Percentiles rank a stretch among this genome's conserved stretches.
These are phyloP conservation scores for Alnus rubra DNA, from an alignment of 306 rosid genomes.

Conservation along the genomic window DNA sequence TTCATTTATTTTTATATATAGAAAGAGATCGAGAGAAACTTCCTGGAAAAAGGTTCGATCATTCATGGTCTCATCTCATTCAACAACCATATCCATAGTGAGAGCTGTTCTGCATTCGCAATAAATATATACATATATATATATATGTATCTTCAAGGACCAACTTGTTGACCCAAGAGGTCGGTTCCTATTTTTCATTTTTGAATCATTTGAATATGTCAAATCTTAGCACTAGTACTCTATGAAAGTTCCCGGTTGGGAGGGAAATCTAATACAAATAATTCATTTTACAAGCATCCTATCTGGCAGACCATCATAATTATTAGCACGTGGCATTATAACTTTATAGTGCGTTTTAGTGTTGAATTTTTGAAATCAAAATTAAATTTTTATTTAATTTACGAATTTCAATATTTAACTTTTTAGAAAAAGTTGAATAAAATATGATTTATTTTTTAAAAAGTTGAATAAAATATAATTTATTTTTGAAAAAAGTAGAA, in stretches of 20 bases:
- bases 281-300: neutral
- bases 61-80: neutral
- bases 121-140: neutral
- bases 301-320: neutral
- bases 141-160: neutral
- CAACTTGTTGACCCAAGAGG: neutral
- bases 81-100: neutral
- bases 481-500: too few species aligned
- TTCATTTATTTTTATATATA: neutral
- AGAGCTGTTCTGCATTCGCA: neutral
- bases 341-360: too few species aligned
- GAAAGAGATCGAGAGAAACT: constrained; percentile 26
- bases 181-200: neutral
- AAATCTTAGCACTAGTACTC: neutral
- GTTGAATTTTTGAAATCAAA: too few species aligned
- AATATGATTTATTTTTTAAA: too few species aligned
- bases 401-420: too few species aligned
- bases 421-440: too few species aligned
- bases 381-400: too few species aligned
- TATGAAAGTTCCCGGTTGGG: neutral
- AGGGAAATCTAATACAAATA: neutral
- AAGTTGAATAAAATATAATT: too few species aligned
- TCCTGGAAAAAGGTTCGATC: constrained; percentile 28
- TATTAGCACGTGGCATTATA: too few species aligned
- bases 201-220: neutral